Percentiles rank a stretch among this genome's conserved stretches.
Conservation (phyloP, 495 filamentous ascomycete genomes). For the Elasticomyces elasticus region DNA sequence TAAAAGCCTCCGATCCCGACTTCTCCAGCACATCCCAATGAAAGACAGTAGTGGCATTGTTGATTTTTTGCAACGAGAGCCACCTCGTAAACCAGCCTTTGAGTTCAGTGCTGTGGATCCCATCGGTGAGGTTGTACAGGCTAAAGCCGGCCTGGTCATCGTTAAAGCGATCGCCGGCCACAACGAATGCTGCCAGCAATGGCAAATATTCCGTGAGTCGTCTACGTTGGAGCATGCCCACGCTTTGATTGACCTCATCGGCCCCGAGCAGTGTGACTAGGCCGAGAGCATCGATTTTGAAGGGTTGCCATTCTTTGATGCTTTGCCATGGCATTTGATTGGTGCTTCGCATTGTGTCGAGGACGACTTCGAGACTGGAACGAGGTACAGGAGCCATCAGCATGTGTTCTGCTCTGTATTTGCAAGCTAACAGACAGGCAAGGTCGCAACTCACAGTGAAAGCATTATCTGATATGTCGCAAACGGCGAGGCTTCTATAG, state of each 20-base stretch:
- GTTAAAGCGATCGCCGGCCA: not conserved
- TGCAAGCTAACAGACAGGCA: no score
- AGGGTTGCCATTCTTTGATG: slow-evolving; percentile 23
- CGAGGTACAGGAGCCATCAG: no score
- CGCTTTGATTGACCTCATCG: slow-evolving; percentile 42
- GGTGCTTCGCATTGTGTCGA: no score
- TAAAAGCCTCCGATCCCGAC: not conserved
- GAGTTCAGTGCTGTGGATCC: slow-evolving; percentile 5
- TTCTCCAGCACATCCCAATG: not conserved
- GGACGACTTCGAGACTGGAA: no score
- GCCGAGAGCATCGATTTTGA: slow-evolving; percentile 3
- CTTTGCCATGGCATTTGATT: slow-evolving; percentile 26
- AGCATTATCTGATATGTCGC: no score
- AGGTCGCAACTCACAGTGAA: no score
- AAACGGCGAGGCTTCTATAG: no score
- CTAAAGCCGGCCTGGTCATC: slow-evolving; percentile 2
- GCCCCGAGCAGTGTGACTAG: slow-evolving; percentile 6
- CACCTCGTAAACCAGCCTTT: slow-evolving; percentile 14
- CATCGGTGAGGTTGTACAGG: slow-evolving; percentile 12
- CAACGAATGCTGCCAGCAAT: not conserved
- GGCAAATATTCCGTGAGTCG: not conserved
- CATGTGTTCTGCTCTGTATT: no score
- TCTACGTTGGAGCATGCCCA: slow-evolving; percentile 31
- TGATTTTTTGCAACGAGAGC: slow-evolving; percentile 1
- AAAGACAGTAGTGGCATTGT: not conserved